Conservation (phyloP, 495 filamentous ascomycete species). For the Hyphodiscus hymeniophilus region DNA sequence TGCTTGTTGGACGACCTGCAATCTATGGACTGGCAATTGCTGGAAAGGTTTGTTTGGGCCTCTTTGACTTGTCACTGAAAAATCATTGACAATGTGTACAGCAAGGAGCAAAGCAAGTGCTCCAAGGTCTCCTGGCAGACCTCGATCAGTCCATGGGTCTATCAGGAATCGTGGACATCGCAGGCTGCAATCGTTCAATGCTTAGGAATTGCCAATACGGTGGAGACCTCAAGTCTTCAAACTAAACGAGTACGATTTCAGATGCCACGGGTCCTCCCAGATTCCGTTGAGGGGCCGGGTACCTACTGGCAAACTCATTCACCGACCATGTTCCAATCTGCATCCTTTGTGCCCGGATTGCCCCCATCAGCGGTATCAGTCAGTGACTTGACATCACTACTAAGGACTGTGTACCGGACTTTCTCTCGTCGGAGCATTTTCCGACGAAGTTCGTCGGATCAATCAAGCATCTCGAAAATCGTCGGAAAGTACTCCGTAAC, state of each 20-base stretch:
- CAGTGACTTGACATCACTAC: too few relatives aligned
- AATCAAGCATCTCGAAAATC: too few relatives aligned
- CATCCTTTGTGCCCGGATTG: too few relatives aligned
- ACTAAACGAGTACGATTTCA: slow-evolving; percentile 2
- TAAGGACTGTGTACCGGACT: too few relatives aligned
- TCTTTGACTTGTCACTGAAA: not conserved
- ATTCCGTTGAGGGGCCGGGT: too few relatives aligned
- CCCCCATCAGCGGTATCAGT: too few relatives aligned
- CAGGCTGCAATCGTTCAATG: slow-evolving; percentile 41
- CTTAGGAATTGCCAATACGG: slow-evolving; percentile 44
- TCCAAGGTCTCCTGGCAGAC: slow-evolving; percentile 50
- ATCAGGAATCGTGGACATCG: slow-evolving; percentile 43
- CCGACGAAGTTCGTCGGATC: too few relatives aligned
- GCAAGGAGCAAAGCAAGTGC: slow-evolving; percentile 48
- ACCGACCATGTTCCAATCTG: too few relatives aligned
- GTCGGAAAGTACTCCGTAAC: too few relatives aligned
- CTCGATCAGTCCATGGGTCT: slow-evolving; percentile 53
- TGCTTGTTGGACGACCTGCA: slow-evolving; percentile 42
- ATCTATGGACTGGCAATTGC: slow-evolving; percentile 41
- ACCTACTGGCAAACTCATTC: too few relatives aligned
- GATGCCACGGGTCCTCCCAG: too few relatives aligned
- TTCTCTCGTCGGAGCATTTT: too few relatives aligned
- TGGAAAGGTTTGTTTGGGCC: slow-evolving; percentile 29
- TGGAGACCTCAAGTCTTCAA: slow-evolving; percentile 37
- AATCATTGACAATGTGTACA: not conserved